phyloP scores from a whole-genome alignment of 2,329 filamentous ascomycete species.

The Emergomyces orientalis region DNA sequence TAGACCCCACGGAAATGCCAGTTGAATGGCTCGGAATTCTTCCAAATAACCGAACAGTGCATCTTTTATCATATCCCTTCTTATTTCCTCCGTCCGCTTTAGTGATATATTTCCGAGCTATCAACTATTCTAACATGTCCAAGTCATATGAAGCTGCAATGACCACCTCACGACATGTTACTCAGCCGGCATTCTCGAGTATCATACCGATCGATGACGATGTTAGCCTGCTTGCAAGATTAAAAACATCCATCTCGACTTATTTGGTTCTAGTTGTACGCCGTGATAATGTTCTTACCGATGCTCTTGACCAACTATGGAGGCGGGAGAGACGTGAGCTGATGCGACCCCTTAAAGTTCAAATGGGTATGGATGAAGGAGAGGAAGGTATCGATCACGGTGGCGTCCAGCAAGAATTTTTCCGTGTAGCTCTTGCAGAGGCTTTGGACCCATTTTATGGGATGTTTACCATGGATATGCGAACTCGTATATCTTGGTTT shows the following conservation, averaged over 20 bases:
- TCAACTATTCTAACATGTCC: constrained; percentile 83
- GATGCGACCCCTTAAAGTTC: constrained; percentile 75
- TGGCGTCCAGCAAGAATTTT: constrained; percentile 94
- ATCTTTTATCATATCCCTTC: constrained; percentile 72
- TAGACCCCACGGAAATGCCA: constrained; percentile 67
- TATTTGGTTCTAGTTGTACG: constrained; percentile 63
- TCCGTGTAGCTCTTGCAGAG: constrained; percentile 71
- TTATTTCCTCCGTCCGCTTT: constrained; percentile 65
- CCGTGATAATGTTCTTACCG: constrained; percentile 56
- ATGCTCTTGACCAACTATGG: constrained; percentile 85
- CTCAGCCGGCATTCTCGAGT: constrained; percentile 35
- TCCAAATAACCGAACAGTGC: constrained; percentile 54
- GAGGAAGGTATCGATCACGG: constrained; percentile 91
- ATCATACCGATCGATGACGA: constrained; percentile 46
- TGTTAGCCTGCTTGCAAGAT: constrained; percentile 51
- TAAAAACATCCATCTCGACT: constrained; percentile 58
- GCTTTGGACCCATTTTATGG: constrained; percentile 69
- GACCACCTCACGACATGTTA: constrained; percentile 39
- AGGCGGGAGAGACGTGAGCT: constrained; percentile 72
- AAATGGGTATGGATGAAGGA: constrained; percentile 69
- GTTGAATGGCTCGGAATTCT: constrained; percentile 58
- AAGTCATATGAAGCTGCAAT: constrained; percentile 62
- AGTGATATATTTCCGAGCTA: constrained; percentile 74
- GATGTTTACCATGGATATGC: constrained; percentile 65
- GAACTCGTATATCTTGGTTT: constrained; percentile 80